Conservation (phyloP, 495 filamentous ascomycete species). For the Daldinia loculata region DNA sequence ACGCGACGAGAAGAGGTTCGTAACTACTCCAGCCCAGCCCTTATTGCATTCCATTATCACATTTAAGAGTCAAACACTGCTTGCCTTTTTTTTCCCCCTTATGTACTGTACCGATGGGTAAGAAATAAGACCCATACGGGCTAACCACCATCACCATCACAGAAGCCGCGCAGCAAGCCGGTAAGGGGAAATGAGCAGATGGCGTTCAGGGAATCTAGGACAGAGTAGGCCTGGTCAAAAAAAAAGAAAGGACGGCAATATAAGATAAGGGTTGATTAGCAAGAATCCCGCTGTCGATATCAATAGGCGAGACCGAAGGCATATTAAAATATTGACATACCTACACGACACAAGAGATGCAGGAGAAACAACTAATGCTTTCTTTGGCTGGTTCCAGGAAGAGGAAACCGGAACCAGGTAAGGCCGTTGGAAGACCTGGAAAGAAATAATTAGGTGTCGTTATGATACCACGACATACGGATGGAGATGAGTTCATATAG, state of each 20-base stretch:
- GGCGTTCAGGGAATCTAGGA: neutral
- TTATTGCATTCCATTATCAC: no score
- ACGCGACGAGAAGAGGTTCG: slow-evolving; percentile 92
- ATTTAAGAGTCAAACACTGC: no score
- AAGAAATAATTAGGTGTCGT: neutral
- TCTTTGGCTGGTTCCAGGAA: neutral
- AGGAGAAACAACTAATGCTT: neutral
- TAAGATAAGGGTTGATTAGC: neutral
- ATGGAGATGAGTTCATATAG: neutral
- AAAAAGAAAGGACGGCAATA: neutral
- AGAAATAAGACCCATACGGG: neutral
- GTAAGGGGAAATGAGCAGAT: slow-evolving; percentile 52
- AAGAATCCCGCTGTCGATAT: neutral
- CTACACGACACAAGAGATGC: neutral
- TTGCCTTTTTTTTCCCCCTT: no score
- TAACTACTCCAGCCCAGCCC: slow-evolving; percentile 2
- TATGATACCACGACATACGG: neutral
- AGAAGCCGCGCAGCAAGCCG: slow-evolving; percentile 56
- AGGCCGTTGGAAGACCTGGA: neutral
- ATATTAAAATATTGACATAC: neutral
- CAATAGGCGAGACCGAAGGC: neutral
- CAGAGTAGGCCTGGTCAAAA: neutral
- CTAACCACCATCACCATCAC: slow-evolving; percentile 18
- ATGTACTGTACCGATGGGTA: neutral
- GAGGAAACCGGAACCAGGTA: slow-evolving; percentile 2